Evolutionary conservation across 768 basidiomycete genomes (phyloP), one percentile per base, ranked within the genome.

Genomic region (Lentinus tigrinus): DNA sequence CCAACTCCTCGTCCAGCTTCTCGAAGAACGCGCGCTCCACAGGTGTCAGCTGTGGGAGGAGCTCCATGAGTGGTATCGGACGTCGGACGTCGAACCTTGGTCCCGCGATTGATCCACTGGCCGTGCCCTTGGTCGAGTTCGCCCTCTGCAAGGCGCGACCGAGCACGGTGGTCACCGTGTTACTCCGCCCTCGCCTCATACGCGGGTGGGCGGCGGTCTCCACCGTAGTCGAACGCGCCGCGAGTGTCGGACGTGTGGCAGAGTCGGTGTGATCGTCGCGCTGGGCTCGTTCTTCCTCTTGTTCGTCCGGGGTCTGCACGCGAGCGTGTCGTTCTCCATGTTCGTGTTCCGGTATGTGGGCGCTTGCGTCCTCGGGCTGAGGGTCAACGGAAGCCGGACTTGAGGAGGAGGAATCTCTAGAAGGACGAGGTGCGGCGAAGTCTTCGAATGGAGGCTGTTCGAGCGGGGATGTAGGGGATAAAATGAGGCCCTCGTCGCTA

Each of bases 11-110:
- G 63, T 97, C 91, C 7, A 98, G 78, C 23, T 84, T 77, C 2
- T 83, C 78, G 58, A 98, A 91, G 75, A 97, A 98, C 6, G 77
- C 77, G 28, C 73, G 67, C 66, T 95, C 89, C 23, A 79, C 73
- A 0, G 83, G 77, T 13, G 85, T 78, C 19, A 95, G 75, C 10
- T 78, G 70, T 4, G 80, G 76, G 17, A 89, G 75, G 24, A 91
- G 71, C 11, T 67, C 58, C 39, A 63, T 57, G 28, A 72, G 60
- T 16, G 73, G 66, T n/a, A 69, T 58, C 2, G 67, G 56, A 16
- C 23, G 52, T 14, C 38, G 27, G 38, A 54, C 34, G 39, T 63
- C 62, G 34, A 62, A 61, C 2, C 61, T 46, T 1, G 47, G 43
- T 11, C 39, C 48, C 27, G 17, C 26, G 1, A 26, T 14, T 57